These are phyloP conservation scores for Penicillium samsonianum DNA, from an alignment of 495 filamentous ascomycete species.

Conservation along the genomic window DNA sequence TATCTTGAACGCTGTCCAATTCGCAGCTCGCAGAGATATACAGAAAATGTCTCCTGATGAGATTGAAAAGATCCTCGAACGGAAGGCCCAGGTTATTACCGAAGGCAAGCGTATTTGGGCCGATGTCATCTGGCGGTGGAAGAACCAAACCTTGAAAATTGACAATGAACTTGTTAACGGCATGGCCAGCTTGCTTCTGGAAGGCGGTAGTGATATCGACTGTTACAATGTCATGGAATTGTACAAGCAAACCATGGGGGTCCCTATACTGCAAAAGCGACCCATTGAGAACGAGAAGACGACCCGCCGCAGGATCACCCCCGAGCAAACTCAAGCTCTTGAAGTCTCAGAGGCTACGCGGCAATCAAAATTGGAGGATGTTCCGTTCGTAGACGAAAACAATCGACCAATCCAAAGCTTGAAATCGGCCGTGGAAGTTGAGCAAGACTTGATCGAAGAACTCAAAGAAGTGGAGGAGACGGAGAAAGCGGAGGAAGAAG, in stretches of 20 bases:
- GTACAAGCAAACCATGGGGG: slow-evolving; percentile 73
- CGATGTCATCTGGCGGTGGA: slow-evolving; percentile 75
- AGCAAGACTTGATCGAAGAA: slow-evolving; percentile 10
- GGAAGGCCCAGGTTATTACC: slow-evolving; percentile 41
- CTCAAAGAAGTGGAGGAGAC: slow-evolving; percentile 15
- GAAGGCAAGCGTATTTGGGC: slow-evolving; percentile 75
- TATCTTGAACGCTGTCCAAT: slow-evolving; percentile 70
- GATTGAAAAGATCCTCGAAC: slow-evolving; percentile 38
- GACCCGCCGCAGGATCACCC: slow-evolving; percentile 14
- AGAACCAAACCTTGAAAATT: slow-evolving; percentile 61
- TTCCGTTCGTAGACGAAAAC: slow-evolving; percentile 40
- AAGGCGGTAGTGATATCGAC: slow-evolving; percentile 58
- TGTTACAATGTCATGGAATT: slow-evolving; percentile 70
- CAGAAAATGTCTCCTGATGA: slow-evolving; percentile 28
- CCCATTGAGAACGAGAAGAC: slow-evolving; percentile 20
- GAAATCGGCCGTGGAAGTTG: neutral
- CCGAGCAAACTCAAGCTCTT: slow-evolving; percentile 1
- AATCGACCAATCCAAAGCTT: slow-evolving; percentile 14
- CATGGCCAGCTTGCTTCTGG: slow-evolving; percentile 73
- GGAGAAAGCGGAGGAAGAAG: slow-evolving; percentile 14
- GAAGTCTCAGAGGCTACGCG: slow-evolving; percentile 2
- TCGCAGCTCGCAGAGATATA: slow-evolving; percentile 32
- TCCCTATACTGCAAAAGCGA: slow-evolving; percentile 48
- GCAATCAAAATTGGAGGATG: slow-evolving; percentile 16
- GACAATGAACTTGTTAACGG: slow-evolving; percentile 73